phyloP scores from a whole-genome alignment of 306 rosid species.

The Sechiopsis laciniata region DNA sequence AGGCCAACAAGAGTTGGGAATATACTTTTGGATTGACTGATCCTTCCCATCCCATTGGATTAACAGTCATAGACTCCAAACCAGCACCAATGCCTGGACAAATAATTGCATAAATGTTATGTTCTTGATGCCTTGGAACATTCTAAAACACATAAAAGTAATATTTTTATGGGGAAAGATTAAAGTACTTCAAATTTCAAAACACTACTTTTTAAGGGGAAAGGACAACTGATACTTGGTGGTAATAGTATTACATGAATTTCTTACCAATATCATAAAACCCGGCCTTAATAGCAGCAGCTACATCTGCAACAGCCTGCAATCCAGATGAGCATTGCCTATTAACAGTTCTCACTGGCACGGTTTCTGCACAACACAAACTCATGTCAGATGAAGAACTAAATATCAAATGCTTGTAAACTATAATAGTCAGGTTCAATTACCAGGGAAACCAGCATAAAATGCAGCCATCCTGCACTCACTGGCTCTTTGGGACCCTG shows the following conservation, averaged over 20 bases:
- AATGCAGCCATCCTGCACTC: conserved; percentile 99
- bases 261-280: conserved; percentile 78
- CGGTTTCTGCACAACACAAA: conserved; percentile 52
- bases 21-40: conserved; percentile 79
- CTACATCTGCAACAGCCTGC: conserved; percentile 97
- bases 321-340: conserved; percentile 99
- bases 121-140: conserved; percentile 5
- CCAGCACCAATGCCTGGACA: conserved; percentile 89
- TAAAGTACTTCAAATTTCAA: background rate
- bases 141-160: background rate
- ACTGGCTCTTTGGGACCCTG: conserved; percentile 88
- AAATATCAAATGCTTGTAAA: background rate
- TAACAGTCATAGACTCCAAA: conserved; percentile 77
- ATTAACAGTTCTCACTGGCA: conserved; percentile 86
- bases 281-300: conserved; percentile 89
- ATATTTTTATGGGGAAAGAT: background rate
- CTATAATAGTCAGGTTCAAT: conserved; percentile 4
- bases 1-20: conserved; percentile 13
- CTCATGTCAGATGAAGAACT: background rate
- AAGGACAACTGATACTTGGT: background rate
- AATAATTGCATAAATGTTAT: background rate
- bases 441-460: conserved; percentile 99
- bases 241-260: background rate
- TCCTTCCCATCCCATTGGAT: conserved; percentile 92
- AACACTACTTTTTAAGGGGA: no score